phyloP scores from a whole-genome alignment of 768 basidiomycete genomes.

The Suillus alpinus region DNA sequence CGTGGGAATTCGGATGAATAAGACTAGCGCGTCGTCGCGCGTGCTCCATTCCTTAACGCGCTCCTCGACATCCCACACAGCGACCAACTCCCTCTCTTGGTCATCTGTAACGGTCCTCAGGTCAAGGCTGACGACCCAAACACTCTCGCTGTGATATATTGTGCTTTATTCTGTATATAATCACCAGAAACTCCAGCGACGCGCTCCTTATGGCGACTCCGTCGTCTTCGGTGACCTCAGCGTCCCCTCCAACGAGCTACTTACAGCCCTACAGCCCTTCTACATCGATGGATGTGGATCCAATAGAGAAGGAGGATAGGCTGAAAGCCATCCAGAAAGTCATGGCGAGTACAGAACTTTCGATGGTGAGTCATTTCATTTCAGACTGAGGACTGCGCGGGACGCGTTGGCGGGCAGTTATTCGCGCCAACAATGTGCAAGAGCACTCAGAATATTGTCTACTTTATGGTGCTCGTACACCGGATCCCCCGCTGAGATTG shows the following conservation, averaged over 20 bases:
- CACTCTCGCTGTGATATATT: conserved; percentile 15
- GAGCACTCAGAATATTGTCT: conserved; percentile 7
- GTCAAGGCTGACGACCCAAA: conserved; percentile 6
- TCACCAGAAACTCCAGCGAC: conserved; percentile 15
- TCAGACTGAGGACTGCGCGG: conserved; percentile 17
- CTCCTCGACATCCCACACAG: conserved; percentile 37
- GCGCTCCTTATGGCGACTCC: conserved; percentile 67
- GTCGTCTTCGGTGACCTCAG: conserved; percentile 78
- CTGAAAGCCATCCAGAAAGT: conserved; percentile 74
- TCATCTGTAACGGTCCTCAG: conserved; percentile 32
- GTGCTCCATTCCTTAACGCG: conserved; percentile 35
- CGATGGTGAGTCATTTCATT: conserved; percentile 60
- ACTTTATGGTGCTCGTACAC: conserved; percentile 4
- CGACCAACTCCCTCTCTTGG: conserved; percentile 34
- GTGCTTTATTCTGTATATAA: conserved; percentile 16
- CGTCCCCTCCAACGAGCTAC: conserved; percentile 72
- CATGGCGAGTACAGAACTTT: conserved; percentile 73
- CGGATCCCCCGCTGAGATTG: conserved; percentile 9
- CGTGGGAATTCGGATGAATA: conserved; percentile 36
- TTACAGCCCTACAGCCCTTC: conserved; percentile 43
- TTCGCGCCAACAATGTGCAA: conserved; percentile 20
- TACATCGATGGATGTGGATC: conserved; percentile 39
- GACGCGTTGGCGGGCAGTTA: conserved; percentile 46
- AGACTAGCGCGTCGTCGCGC: conserved; percentile 36
- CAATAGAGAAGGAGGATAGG: conserved; percentile 54